These are phyloP conservation scores for Westerdykella sp. DNA, from an alignment of 2,329 filamentous ascomycete genomes.

Conservation along the genomic window DNA sequence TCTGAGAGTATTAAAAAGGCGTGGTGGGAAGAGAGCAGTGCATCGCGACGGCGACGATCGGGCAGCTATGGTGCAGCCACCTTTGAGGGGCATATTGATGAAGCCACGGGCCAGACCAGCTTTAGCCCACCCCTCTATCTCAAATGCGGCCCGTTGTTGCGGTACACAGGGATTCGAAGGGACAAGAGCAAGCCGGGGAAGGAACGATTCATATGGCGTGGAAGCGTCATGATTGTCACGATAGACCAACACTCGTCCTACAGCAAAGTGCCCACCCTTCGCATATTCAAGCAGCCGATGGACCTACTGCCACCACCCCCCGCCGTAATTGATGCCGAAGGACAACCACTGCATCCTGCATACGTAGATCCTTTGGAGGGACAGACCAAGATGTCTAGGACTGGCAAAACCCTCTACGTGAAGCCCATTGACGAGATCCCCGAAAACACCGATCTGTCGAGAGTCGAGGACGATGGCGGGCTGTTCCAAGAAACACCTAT, in stretches of 20 bases:
- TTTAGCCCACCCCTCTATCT: slow-evolving; percentile 82
- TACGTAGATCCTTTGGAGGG: slow-evolving; percentile 87
- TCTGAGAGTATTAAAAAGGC: slow-evolving; percentile 38
- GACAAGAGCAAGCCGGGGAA: slow-evolving; percentile 42
- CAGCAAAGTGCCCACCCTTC: slow-evolving; percentile 66
- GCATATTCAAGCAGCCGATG: slow-evolving; percentile 81
- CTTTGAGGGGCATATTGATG: slow-evolving; percentile 57
- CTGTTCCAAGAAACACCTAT: slow-evolving; percentile 67
- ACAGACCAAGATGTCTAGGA: slow-evolving; percentile 75
- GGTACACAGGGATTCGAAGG: slow-evolving; percentile 76
- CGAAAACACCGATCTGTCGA: slow-evolving; percentile 71
- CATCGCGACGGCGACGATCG: slow-evolving; percentile 37
- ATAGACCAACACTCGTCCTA: slow-evolving; percentile 78
- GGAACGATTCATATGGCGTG: slow-evolving; percentile 81
- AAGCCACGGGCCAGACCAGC: slow-evolving; percentile 57
- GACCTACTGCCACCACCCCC: slow-evolving; percentile 75
- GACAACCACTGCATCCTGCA: slow-evolving; percentile 61
- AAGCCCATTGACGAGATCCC: slow-evolving; percentile 81
- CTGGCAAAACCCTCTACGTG: slow-evolving; percentile 81
- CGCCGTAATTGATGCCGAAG: slow-evolving; percentile 57
- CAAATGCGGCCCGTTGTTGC: slow-evolving; percentile 82
- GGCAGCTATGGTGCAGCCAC: slow-evolving; percentile 12
- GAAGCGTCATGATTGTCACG: slow-evolving; percentile 93
- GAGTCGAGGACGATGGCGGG: slow-evolving; percentile 71
- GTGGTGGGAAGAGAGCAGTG: slow-evolving; percentile 69